Percentiles rank a stretch among this genome's conserved stretches.
Conservation (phyloP, 768 basidiomycete genomes). For the Leccinum boreale region DNA sequence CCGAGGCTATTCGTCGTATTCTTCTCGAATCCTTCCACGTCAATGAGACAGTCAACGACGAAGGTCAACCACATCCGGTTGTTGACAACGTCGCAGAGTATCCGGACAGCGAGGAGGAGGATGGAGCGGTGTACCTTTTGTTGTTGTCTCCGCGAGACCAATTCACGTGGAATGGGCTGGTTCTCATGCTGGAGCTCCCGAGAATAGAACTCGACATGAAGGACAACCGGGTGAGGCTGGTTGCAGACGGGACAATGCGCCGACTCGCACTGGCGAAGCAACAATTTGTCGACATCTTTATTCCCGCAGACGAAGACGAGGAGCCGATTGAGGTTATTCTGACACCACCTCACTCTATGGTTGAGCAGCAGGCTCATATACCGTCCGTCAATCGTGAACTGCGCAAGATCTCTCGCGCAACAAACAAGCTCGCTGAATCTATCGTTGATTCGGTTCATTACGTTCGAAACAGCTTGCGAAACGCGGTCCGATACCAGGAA, state of each 20-base stretch:
- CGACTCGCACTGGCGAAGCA: slow-evolving; percentile 76
- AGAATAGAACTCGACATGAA: slow-evolving; percentile 78
- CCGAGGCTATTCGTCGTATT: slow-evolving; percentile 74
- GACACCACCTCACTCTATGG: slow-evolving; percentile 46
- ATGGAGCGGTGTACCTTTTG: slow-evolving; percentile 72
- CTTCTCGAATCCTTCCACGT: slow-evolving; percentile 84
- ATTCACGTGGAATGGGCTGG: slow-evolving; percentile 91
- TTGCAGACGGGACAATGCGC: slow-evolving; percentile 84
- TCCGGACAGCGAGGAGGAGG: slow-evolving; percentile 50
- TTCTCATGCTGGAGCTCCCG: slow-evolving; percentile 73
- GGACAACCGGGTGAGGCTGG: slow-evolving; percentile 85
- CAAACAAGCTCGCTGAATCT: slow-evolving; percentile 86
- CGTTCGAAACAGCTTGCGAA: slow-evolving; percentile 65
- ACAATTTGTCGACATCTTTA: slow-evolving; percentile 64
- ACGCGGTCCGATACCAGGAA: slow-evolving; percentile 70
- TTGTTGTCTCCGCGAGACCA: slow-evolving; percentile 79
- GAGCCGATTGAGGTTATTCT: slow-evolving; percentile 43
- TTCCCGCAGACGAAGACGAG: slow-evolving; percentile 63
- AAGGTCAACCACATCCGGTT: slow-evolving; percentile 42
- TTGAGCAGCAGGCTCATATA: slow-evolving; percentile 87
- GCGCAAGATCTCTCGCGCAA: slow-evolving; percentile 85
- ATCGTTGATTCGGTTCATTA: slow-evolving; percentile 91
- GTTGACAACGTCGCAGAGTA: slow-evolving; percentile 38
- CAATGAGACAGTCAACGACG: slow-evolving; percentile 53
- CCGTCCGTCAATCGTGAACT: slow-evolving; percentile 87